Conservation (phyloP, 306 rosid genomes). For the Glycine tomentella region DNA sequence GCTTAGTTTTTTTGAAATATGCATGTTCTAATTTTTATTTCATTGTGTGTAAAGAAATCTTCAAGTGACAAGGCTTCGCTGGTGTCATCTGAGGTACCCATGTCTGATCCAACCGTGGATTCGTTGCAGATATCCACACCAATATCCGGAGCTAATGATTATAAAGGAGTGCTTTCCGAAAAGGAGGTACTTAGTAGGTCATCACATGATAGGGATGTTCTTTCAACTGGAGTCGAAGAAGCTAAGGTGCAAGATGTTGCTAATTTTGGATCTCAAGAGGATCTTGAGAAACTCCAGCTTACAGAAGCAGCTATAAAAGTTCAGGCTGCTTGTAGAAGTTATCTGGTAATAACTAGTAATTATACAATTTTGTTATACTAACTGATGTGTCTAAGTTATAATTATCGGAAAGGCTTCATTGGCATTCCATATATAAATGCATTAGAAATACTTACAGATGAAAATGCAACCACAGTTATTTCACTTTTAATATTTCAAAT, state of each 20-base stretch:
- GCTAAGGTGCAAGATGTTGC: conserved; percentile 32
- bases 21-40: conserved; percentile 43
- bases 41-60: conserved; percentile 52
- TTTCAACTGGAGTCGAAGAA: conserved; percentile 44
- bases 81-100: conserved; percentile 55
- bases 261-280: conserved; percentile 50
- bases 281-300: conserved; percentile 51
- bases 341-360: conserved; percentile 55
- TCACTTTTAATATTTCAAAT: conserved; percentile 19
- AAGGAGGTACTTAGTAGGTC: conserved; percentile 50
- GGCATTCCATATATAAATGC: conserved; percentile 20
- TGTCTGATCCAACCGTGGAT: conserved; percentile 54
- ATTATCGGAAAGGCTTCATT: conserved; percentile 5
- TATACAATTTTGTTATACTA: conserved; percentile 23
- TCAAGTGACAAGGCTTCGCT: conserved; percentile 53
- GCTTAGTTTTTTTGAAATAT: conserved; percentile 36
- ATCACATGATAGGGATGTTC: conserved; percentile 44
- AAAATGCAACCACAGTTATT: conserved; percentile 18
- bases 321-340: conserved; percentile 80
- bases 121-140: conserved; percentile 61
- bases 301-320: conserved; percentile 66
- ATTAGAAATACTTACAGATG: not conserved
- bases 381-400: conserved; percentile 3
- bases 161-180: conserved; percentile 50
- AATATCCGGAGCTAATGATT: conserved; percentile 47